Evolutionary conservation across 2,329 filamentous ascomycete genomes (phyloP).

Genomic region (Coleophoma crateriformis): DNA sequence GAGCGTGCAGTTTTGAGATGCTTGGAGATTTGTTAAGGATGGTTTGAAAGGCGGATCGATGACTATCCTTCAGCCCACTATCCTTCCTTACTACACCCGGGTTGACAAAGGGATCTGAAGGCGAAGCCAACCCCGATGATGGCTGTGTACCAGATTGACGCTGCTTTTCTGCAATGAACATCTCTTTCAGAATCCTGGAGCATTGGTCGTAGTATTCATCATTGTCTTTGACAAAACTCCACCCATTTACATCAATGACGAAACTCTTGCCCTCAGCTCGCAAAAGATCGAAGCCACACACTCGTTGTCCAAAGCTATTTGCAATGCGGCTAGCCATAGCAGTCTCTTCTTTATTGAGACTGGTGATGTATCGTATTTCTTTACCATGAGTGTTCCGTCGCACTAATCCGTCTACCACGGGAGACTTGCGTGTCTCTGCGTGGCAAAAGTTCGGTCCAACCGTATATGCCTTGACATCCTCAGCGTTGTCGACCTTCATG

Average conservation of each 20-base stretch:
- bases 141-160: constrained; percentile 41
- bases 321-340: constrained; percentile 87
- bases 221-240: constrained; percentile 99
- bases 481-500: constrained; percentile 90
- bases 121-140: constrained; percentile 25
- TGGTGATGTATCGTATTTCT: constrained; percentile 91
- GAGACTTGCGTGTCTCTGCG: constrained; percentile 93
- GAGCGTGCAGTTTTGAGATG: constrained; percentile 48
- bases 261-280: constrained; percentile 86
- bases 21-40: constrained; percentile 58
- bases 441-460: constrained; percentile 92
- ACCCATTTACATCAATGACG: constrained; percentile 98
- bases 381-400: constrained; percentile 96
- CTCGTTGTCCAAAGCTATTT: constrained; percentile 84
- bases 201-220: constrained; percentile 96
- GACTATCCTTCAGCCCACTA: constrained; percentile 30
- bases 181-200: constrained; percentile 76
- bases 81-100: constrained; percentile 14
- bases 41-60: constrained; percentile 46
- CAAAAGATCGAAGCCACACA: constrained; percentile 93
- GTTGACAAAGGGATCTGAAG: constrained; percentile 10
- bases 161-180: constrained; percentile 77
- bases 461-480: constrained; percentile 98
- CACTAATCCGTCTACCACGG: constrained; percentile 93
- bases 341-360: constrained; percentile 72